Evolutionary conservation across 176 grass and related monocot species (phyloP), one percentile per base, ranked within the genome.

Genomic region (Puya raimondii): DNA sequence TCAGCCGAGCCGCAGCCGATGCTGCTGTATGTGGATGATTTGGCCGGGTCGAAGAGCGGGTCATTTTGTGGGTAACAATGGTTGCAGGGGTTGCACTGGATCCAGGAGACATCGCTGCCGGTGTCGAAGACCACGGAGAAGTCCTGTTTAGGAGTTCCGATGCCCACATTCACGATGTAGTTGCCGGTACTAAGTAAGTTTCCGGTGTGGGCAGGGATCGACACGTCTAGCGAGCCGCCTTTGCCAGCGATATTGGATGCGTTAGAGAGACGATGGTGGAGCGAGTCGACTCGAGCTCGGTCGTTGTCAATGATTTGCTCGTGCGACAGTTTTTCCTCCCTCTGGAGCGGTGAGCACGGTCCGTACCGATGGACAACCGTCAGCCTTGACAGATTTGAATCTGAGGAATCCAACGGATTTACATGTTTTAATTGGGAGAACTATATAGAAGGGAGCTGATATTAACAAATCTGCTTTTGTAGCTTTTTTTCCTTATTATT

Each of bases 91-190:
- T 66, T 71, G 73, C 93, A 96, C 74, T 91, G 92, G 75, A 96
- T 87, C 92, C 92, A 96, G 7, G 92, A 84, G 5, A 96, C 74
- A 53, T 91, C 92, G 74, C 88, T 91, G 64, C 92, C 92, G 16
- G 92, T 96, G 85, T 96, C 92, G 52, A 96, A 92, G 12, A 89
- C 49, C 20, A 96, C 76, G 4, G 86, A 18, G 56, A 74, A 74
- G 63, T 83, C 53, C 49, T 51, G 67, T 23, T 23, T 64, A 2
- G 92, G 92, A 9, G 86, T 96, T 4, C 92, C 92, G 47, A 96
- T 82, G 10, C 92, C 86, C 0, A 91, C 72, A 1, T 76, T 78
- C 9, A 96, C 81, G 58, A 96, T 26, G 76, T 96, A 96, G 67
- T 96, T 92, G 63, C 76, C 86, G 1, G 86, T 87, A 50, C 86